Base-by-base conservation (phyloP, 768 basidiomycete genomes). In the Boletus eberwhitei region DNA sequence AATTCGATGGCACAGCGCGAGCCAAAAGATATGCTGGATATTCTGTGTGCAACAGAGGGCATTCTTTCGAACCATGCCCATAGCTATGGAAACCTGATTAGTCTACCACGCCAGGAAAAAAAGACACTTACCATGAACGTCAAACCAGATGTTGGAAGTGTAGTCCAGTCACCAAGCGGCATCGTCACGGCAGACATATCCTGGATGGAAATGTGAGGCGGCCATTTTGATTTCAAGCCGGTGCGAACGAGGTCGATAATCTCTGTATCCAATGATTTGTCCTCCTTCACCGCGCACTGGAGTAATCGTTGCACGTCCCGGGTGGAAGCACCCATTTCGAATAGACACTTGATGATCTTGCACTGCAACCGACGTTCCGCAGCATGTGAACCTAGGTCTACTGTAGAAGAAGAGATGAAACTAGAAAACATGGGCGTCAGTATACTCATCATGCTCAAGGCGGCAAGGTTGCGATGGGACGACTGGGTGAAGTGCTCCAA, bases 201-300 rank as follows among this genome's bases (percentile, higher is more conserved):
- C 64, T 84, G 83, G 61, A 92, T 72, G 3, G 83, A 87, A 55
- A 93, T 80, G 64, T 93, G 90, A 52, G 84, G 81, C 1, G 87
- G 83, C 91, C 90, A 93, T 34, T 83, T 79, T 37, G 84, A 83
- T 67, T 82, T 86, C 77, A 89, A 85, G 3, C 82, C 84, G 43
- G 79, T 77, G 8, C 87, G 81, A 50, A 93, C 76, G 26, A 90
- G 70, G 41, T 90, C 89, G 42, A 92, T 66, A 35, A 89, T 76
- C 44, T 88, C 87, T 7, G 71, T 64, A 57, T 90, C 83, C 24
- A 90, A 66, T 0, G 72, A 74, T 14, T 78, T 77, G 50, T 81
- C 76, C 2, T 70, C 73, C 38, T 68, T 76, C 43, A 86, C 74
- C 0, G 77, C 77, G 26, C 73, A 75, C 59, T 86, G 82, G 51